Base-by-base conservation (phyloP, 2,329 filamentous ascomycete genomes). In the Alternaria gaisen region DNA sequence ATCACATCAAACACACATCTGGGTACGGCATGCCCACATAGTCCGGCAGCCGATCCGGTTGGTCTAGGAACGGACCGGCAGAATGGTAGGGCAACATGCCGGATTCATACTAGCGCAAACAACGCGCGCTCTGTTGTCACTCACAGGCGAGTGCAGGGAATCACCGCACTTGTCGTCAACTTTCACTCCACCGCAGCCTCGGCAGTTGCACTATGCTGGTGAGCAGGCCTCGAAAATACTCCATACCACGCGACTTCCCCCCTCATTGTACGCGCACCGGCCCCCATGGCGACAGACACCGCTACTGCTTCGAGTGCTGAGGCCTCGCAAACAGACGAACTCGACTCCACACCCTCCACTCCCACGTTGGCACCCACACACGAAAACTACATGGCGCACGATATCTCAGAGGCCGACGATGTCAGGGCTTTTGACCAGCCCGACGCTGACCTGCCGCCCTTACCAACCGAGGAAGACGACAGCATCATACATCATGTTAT, bases 381-480 rank as follows among this genome's bases (percentile, higher is more conserved):
- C 41, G 56, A 67, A 36, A 48, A 63, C 41, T 44, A 68, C 63
- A 77, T 75, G 72, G 68, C 70, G 55, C 67, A 65, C 43, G 66
- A 72, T 24, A 59, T 67, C 51, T 70, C 71, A 18, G 67, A 77
- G 18, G 66, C 69, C 24, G 74, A 79, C 41, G 73, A 77, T 61
- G 71, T 77, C 46, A 70, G 65, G 36, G 64, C 67, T 8, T 78
- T 76, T 56, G 77, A 78, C 20, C 64, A 70, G 54, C 69, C 75
- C 20, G 78, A 79, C 64, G 71, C 75, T 11, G 77, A 81, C 41
- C 71, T 81, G 30, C 78, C 80, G 28, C 77, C 78, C 14, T 70
- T 82, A 30, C 79, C 80, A 6, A 67, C 73, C 36, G 76, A 78
- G 54, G 77, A 79, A 28, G 76, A 79, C 50, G 76, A 80, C 59